A percentile compares a stretch with the other conserved stretches of the same genome.
These are phyloP conservation scores for Colletotrichum noveboracense DNA, from an alignment of 2,329 filamentous ascomycete species.

Conservation along the genomic window DNA sequence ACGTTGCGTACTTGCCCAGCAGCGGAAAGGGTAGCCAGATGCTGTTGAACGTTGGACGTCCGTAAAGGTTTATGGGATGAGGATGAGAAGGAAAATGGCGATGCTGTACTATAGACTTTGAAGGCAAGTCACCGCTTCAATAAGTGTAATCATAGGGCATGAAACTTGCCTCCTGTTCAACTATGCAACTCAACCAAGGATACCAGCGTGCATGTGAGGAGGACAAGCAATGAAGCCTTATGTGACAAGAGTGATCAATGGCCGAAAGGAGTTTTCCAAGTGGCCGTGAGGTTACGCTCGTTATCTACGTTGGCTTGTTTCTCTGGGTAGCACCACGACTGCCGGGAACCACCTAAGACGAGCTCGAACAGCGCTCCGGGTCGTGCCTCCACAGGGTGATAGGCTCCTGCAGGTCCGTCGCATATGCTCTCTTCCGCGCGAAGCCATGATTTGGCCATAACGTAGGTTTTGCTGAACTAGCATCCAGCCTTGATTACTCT, in stretches of 20 bases:
- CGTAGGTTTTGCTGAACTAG: neutral
- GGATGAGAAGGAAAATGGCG: neutral
- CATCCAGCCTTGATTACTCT: neutral
- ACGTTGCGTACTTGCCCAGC: conserved; percentile 87
- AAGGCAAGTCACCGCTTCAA: conserved; percentile 30
- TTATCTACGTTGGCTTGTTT: neutral
- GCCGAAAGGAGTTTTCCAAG: neutral
- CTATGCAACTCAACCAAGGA: neutral
- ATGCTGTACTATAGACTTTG: conserved; percentile 21
- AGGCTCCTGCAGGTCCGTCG: no score
- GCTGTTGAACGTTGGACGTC: conserved; percentile 57
- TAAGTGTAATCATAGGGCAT: conserved; percentile 25
- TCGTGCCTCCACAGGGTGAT: no score
- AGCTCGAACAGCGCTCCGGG: no score
- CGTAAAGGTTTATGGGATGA: conserved; percentile 28
- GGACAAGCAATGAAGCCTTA: neutral
- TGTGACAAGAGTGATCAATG: neutral
- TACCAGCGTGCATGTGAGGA: neutral
- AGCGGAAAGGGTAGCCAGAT: conserved; percentile 70
- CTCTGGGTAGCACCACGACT: neutral
- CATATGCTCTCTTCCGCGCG: neutral
- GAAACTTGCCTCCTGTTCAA: conserved; percentile 12
- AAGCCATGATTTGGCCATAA: neutral
- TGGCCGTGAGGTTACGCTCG: neutral
- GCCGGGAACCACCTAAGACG: neutral